phyloP scores from a whole-genome alignment of 2,329 filamentous ascomycete genomes.

The Aureobasidium melanogenum region DNA sequence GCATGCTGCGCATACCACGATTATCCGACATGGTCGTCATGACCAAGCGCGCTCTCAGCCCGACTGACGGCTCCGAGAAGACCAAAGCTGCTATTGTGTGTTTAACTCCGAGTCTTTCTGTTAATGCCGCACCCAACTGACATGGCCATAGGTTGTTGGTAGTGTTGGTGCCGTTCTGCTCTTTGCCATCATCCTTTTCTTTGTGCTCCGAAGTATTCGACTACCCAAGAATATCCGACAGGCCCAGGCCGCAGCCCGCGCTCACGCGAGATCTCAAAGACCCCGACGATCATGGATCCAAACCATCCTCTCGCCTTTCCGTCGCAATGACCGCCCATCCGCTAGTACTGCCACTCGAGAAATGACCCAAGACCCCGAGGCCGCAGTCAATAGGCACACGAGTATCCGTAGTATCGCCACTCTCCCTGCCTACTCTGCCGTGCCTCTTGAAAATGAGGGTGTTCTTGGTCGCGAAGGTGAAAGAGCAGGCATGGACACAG shows the following conservation, averaged over 20 bases:
- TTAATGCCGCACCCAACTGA: neutral
- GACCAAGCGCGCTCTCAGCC: neutral
- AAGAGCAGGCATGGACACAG: conserved; percentile 80
- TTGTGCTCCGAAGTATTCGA: conserved; percentile 5
- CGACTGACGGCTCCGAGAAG: neutral
- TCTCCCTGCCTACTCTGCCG: conserved; percentile 71
- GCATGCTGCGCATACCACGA: neutral
- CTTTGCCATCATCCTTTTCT: conserved; percentile 12
- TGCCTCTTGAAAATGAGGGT: conserved; percentile 65
- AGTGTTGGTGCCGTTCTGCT: conserved; percentile 13
- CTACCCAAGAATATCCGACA: neutral
- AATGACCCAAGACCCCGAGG: conserved; percentile 8
- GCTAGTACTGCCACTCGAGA: neutral
- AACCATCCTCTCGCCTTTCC: neutral
- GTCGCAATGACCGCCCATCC: neutral
- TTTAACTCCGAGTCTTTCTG: neutral
- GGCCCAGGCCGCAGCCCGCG: neutral
- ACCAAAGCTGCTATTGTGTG: conserved; percentile 6
- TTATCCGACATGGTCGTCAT: conserved; percentile 4
- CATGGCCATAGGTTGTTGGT: conserved; percentile 11
- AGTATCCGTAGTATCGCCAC: conserved; percentile 93
- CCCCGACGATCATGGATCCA: conserved; percentile 4
- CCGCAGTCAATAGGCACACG: conserved; percentile 65
- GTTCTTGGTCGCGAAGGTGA: conserved; percentile 86
- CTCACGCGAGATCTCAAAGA: neutral